Conservation (phyloP, 768 basidiomycete species). For the Artomyces pyxidatus region DNA sequence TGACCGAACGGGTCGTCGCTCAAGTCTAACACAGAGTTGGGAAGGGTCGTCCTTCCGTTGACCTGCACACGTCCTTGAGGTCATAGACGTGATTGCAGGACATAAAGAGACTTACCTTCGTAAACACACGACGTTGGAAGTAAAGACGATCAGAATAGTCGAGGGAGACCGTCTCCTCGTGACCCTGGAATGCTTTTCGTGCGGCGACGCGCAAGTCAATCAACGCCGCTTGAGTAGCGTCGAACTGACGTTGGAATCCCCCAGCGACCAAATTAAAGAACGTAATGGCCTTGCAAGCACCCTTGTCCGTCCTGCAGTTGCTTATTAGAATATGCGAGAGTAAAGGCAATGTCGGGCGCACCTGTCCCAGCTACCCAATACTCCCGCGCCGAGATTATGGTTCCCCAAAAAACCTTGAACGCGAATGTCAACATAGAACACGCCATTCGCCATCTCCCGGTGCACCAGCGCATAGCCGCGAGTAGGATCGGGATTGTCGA, state of each 20-base stretch:
- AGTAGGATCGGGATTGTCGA: too few species aligned
- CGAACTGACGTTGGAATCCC: background rate
- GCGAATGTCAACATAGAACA: too few species aligned
- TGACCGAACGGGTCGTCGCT: background rate
- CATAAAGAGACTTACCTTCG: background rate
- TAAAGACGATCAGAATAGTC: too few species aligned
- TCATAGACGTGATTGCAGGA: background rate
- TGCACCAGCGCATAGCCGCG: too few species aligned
- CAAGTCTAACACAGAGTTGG: background rate
- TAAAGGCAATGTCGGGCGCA: background rate
- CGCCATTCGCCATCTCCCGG: too few species aligned
- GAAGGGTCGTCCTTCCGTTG: background rate
- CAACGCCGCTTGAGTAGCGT: background rate
- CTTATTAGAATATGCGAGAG: background rate
- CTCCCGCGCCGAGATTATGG: too few species aligned
- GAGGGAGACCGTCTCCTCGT: too few species aligned
- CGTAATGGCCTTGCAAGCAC: background rate
- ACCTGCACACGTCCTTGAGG: background rate
- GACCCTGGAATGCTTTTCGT: background rate
- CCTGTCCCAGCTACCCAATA: background rate
- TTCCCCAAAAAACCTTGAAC: too few species aligned
- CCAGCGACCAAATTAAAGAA: background rate
- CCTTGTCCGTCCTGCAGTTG: background rate
- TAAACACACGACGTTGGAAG: background rate
- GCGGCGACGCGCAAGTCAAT: background rate